phyloP scores from a whole-genome alignment of 2,329 filamentous ascomycete species.

The Ceratocystis harringtonii region DNA sequence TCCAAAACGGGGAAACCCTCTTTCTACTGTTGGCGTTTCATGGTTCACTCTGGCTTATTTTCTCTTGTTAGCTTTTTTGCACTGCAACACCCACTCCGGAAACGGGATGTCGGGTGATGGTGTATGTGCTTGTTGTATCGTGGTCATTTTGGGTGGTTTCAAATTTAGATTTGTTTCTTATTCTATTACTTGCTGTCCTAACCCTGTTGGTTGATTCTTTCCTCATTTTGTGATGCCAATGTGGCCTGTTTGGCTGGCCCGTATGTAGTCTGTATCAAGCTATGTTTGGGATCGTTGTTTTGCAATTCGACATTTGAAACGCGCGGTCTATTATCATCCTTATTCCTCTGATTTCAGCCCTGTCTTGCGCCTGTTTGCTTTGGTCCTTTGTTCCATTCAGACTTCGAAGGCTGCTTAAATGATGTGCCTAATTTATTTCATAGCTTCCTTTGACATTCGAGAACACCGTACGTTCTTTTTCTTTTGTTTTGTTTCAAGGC shows the following conservation, averaged over 20 bases:
- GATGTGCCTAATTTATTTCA: background rate
- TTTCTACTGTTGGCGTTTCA: constrained; percentile 5
- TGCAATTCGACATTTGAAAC: background rate
- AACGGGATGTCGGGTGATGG: background rate
- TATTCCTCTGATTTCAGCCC: no score
- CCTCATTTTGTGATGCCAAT: background rate
- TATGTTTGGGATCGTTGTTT: background rate
- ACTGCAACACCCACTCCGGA: background rate
- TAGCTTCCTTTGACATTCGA: background rate
- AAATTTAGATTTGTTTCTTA: constrained; percentile 1
- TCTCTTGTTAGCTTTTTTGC: constrained; percentile 3
- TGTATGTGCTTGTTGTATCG: background rate
- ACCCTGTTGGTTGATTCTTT: background rate
- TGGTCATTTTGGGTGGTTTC: background rate
- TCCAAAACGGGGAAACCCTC: constrained; percentile 3
- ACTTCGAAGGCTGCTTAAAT: no score
- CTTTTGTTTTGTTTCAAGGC: background rate
- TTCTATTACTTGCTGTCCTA: background rate
- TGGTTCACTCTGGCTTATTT: constrained; percentile 1
- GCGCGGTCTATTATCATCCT: background rate
- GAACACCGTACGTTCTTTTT: background rate
- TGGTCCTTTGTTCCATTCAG: no score
- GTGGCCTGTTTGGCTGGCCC: background rate
- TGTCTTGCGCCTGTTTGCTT: no score
- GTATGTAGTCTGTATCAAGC: background rate